Conservation (phyloP, 805 yeast species). For the Nakazawaea pomicola region DNA sequence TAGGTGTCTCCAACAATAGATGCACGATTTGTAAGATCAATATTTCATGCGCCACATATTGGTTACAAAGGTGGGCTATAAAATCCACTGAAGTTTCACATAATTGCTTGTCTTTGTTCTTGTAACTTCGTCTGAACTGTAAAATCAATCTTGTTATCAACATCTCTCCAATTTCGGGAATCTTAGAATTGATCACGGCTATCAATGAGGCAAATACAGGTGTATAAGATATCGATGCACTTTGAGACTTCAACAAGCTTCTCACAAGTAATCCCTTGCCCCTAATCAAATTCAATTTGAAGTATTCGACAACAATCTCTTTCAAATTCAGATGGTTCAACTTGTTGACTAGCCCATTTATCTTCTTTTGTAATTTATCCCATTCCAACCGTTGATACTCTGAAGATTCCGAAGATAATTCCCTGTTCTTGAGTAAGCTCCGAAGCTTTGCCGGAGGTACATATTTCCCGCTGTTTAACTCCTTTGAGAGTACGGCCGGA, state of each 20-base stretch:
- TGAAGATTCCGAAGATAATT: conserved; percentile 16
- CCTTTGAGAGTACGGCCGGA: no score
- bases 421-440: conserved; percentile 29
- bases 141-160: conserved; percentile 47
- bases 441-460: conserved; percentile 51
- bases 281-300: conserved; percentile 51
- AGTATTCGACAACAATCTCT: conserved; percentile 41
- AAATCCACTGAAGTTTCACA: conserved; percentile 44
- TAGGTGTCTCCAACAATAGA: conserved; percentile 37
- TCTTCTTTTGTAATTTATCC: conserved; percentile 43
- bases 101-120: conserved; percentile 36
- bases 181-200: conserved; percentile 56
- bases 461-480: conserved; percentile 38
- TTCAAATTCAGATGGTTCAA: conserved; percentile 43
- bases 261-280: conserved; percentile 61
- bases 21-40: conserved; percentile 48
- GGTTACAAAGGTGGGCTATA: conserved; percentile 59
- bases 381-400: conserved; percentile 52
- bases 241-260: conserved; percentile 50
- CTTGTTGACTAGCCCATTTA: conserved; percentile 45
- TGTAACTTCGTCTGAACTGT: conserved; percentile 52
- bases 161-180: conserved; percentile 65
- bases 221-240: conserved; percentile 34
- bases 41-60: conserved; percentile 52
- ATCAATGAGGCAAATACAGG: conserved; percentile 53